Evolutionary conservation across 352 stramenopile species (phyloP), one percentile per base, ranked within the genome.

Genomic region (Pythium dissimile): DNA sequence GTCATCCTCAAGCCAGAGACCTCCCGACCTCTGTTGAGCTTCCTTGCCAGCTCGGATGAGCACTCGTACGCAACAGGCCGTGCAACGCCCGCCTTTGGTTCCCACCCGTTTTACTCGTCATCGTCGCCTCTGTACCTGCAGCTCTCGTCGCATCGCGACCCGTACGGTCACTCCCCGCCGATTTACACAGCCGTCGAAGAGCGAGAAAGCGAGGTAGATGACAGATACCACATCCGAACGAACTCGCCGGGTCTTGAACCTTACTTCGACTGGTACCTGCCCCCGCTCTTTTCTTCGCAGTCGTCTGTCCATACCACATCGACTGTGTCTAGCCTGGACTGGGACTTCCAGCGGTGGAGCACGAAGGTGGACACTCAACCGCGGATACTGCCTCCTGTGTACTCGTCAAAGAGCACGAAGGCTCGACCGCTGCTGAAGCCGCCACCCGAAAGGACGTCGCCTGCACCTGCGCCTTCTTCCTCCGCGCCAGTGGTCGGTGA

Each of bases 241-340:
- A 49, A 31, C 41, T 53, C 30, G 5, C 8, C 24, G 8, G 8
- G 24, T 6, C 62, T 71, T 9, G 72, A 84, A 20, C 73, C 74
- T n/a, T 84, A 69, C 34, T 86, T 84, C 32, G 80, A 89, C 32
- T 91, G 81, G 81, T 86, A 86, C 24, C 55, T 93, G 16, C 84
- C 80, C 3, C 86, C 84, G 8, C 63, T 91, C 12, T 89, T 93
- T 44, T 87, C 78, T 0, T 84, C 84, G 15, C 77, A 88, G 54
- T 80, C 78, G 10, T 84, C 83, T 24, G 66, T 69, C 6, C 80
- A 79, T 31, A 79, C 67, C 1, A 70, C 71, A 42, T 84, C 73
- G 9, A 72, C 69, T 8, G 60, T 66, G 6, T 84, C 83, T 45
- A 74, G 73, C 8, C 67, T 91, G 21, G 83, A 93, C 43, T 93